phyloP scores from a whole-genome alignment of 805 yeast species.

The Myxozyma monticola region DNA sequence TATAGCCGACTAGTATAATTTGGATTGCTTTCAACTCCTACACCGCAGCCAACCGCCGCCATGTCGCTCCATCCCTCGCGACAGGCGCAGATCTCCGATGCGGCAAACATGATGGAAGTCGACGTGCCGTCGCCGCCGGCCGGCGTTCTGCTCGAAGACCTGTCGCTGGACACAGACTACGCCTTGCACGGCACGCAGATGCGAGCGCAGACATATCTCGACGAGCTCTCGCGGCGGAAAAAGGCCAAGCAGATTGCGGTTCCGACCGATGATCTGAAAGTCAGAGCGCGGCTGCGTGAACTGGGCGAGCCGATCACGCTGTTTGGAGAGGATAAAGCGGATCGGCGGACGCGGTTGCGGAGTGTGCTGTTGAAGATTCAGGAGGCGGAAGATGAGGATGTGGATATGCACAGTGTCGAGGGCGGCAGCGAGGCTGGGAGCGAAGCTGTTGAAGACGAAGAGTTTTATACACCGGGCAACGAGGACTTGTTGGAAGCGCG shows the following conservation, averaged over 20 bases:
- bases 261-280: conserved; percentile 70
- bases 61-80: conserved; percentile 26
- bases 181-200: conserved; percentile 13
- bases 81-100: conserved; percentile 12
- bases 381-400: conserved; percentile 31
- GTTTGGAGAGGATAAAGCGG: conserved; percentile 61
- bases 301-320: conserved; percentile 58
- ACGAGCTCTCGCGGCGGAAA: conserved; percentile 18
- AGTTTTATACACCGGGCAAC: conserved; percentile 81
- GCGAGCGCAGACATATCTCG: conserved; percentile 24
- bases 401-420: conserved; percentile 26
- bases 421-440: conserved; percentile 39
- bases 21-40: no score
- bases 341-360: conserved; percentile 60
- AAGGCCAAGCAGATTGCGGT: conserved; percentile 38
- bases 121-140: conserved; percentile 13
- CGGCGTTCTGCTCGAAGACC: conserved; percentile 25
- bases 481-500: conserved; percentile 55
- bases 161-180: conserved; percentile 21
- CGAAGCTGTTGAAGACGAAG: conserved; percentile 64
- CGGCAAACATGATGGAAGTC: conserved; percentile 13
- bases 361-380: conserved; percentile 43
- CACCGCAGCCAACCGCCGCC: no score
- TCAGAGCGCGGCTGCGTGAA: conserved; percentile 49
- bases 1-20: no score